Base-by-base conservation (phyloP, 192 early-diverging fungal species). In the Coemansia sp. region DNA sequence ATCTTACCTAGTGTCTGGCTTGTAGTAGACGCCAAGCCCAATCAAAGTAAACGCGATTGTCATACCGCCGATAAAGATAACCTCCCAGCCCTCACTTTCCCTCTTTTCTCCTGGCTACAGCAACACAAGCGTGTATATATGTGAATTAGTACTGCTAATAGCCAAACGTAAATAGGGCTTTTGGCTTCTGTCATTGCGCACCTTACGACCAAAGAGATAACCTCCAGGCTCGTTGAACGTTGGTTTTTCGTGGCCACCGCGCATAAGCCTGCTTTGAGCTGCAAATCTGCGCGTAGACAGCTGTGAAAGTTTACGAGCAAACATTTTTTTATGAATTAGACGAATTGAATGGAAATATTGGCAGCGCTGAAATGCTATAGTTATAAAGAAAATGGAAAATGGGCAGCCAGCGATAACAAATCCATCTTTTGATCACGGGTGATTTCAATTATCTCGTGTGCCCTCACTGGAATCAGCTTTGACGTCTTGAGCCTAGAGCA, bases 121-220 rank as follows among this genome's bases (percentile, higher is more conserved):
- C 25, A 4, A n/a, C 38, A 57, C 28, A 17, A 40, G 38, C 5
- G 14, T 48, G 6, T 34, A 34, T 34, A 34, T 34, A 34, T 34
- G 31, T 34, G 7, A 9, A 34, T 34, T 34, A 34, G 31, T 34
- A 34, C 31, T 34, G 31, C 1, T 34, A 34, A 34, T 34, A 34
- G 31, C 0, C 8, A 34, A 34, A 1, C 31, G 31, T 34, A 8
- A 34, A 34, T 34, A 8, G 31, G 8, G 31, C 31, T 34, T 34
- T 8, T 34, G 31, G 31, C 31, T 34, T 34, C 31, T 34, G 31
- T 34, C 31, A 34, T 34, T 34, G 31, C 31, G 31, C 31, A 90
- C 89, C 88, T 90, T 92, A 78, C 88, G 88, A 48, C 74, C 84
- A 66, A 92, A 91, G 40, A 92, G 81, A 66, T 90, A 87, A 62